A percentile compares a stretch with the other conserved stretches of the same genome.
phyloP scores from a whole-genome alignment of 2,329 filamentous ascomycete species.

The Graphiopsis chlorocephala region DNA sequence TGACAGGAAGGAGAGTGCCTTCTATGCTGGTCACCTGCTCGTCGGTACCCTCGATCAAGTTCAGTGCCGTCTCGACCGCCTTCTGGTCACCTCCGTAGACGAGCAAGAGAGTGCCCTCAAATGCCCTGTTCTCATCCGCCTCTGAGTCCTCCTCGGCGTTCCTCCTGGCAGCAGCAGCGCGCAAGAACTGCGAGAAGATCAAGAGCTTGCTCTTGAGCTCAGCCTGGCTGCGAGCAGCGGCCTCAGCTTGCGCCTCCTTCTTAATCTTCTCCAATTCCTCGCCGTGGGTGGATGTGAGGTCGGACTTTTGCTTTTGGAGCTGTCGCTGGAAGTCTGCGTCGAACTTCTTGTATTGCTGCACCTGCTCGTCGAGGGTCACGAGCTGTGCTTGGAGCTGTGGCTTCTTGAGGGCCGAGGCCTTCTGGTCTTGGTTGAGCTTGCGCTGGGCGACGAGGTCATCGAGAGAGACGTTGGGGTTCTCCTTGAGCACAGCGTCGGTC shows the following conservation, averaged over 20 bases:
- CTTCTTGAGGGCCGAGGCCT: conserved; percentile 73
- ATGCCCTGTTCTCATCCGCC: conserved; percentile 72
- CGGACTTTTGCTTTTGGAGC: conserved; percentile 56
- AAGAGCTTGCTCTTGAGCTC: conserved; percentile 62
- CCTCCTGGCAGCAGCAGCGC: conserved; percentile 71
- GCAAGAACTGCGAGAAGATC: conserved; percentile 73
- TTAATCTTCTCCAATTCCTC: conserved; percentile 55
- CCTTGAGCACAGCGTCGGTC: conserved; percentile 66
- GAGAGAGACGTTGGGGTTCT: conserved; percentile 67
- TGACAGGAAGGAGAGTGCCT: conserved; percentile 64
- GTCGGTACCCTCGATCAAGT: conserved; percentile 69
- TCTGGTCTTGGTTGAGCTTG: conserved; percentile 79
- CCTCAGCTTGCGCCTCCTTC: conserved; percentile 56
- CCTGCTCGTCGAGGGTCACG: conserved; percentile 69
- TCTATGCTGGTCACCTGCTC: conserved; percentile 65
- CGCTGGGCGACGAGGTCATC: conserved; percentile 69
- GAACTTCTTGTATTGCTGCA: conserved; percentile 71
- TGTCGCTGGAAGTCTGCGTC: conserved; percentile 68
- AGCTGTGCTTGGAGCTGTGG: conserved; percentile 67
- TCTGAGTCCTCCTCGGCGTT: conserved; percentile 65
- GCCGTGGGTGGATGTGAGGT: conserved; percentile 55
- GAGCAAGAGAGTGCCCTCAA: conserved; percentile 74
- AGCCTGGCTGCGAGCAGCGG: conserved; percentile 46
- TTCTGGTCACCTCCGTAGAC: conserved; percentile 76
- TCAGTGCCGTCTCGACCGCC: conserved; percentile 72